phyloP scores from a whole-genome alignment of 345 rosid genomes.

The Punica granatum region DNA sequence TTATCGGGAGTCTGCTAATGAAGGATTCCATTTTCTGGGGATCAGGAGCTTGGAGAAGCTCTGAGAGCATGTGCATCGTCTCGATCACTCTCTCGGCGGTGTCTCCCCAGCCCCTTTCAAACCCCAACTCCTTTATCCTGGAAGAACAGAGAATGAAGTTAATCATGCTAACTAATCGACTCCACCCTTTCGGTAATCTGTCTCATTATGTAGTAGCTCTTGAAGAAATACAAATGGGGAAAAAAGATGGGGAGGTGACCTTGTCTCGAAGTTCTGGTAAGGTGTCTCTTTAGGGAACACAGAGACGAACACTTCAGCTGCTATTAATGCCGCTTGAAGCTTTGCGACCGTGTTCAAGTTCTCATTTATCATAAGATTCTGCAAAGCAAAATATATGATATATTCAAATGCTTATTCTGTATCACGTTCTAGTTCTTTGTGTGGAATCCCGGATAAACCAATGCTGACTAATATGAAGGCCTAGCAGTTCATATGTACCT shows the following conservation, averaged over 20 bases:
- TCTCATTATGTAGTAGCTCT: not conserved
- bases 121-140: constrained; percentile 46
- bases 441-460: not conserved
- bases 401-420: not conserved
- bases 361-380: constrained; percentile 71
- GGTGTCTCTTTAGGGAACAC: constrained; percentile 47
- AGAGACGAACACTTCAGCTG: constrained; percentile 40
- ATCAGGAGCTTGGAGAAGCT: constrained; percentile 47
- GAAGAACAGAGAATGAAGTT: not conserved
- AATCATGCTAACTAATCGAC: not conserved
- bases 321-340: constrained; percentile 54
- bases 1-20: constrained; percentile 63
- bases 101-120: constrained; percentile 67
- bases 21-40: constrained; percentile 44
- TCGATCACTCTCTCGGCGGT: constrained; percentile 38
- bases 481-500: constrained; percentile 33
- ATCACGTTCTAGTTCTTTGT: not conserved
- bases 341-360: constrained; percentile 46
- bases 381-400: constrained; percentile 17
- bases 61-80: constrained; percentile 45
- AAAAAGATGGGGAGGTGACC: constrained; percentile 24
- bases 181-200: no score
- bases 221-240: not conserved
- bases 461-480: not conserved
- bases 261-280: constrained; percentile 50